A percentile compares a stretch with the other conserved stretches of the same genome.
Evolutionary conservation across 441 rosid species (phyloP).

Genomic region (Pelargonium australe): DNA sequence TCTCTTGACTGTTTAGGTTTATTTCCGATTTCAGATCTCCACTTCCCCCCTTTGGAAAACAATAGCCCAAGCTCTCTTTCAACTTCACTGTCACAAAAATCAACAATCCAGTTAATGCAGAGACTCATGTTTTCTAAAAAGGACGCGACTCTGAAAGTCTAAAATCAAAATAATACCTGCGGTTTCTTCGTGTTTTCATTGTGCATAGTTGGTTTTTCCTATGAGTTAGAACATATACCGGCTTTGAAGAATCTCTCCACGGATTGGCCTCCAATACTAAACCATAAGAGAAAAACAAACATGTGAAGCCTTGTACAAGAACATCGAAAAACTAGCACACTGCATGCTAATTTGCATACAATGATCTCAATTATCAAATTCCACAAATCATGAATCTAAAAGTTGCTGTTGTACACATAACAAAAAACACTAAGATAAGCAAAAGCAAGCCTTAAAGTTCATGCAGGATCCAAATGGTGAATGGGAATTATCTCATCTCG

Average conservation of each 20-base stretch:
- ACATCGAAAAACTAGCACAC: neutral
- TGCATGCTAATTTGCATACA: neutral
- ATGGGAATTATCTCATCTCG: no score
- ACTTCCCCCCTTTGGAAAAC: slow-evolving; percentile 30
- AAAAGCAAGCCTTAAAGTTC: no score
- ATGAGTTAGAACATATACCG: slow-evolving; percentile 78
- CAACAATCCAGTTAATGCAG: slow-evolving; percentile 17
- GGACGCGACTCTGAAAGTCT: neutral
- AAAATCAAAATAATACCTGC: slow-evolving; percentile 45
- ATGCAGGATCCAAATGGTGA: no score
- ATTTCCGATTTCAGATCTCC: slow-evolving; percentile 33
- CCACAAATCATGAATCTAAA: neutral
- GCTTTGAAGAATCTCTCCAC: slow-evolving; percentile 83
- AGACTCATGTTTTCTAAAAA: neutral
- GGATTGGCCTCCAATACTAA: slow-evolving; percentile 92
- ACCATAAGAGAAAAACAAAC: slow-evolving; percentile 6
- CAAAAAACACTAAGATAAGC: no score
- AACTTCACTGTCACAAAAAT: slow-evolving; percentile 57
- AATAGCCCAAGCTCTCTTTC: slow-evolving; percentile 81
- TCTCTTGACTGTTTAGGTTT: slow-evolving; percentile 52
- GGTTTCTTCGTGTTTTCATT: slow-evolving; percentile 86
- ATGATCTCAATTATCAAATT: neutral
- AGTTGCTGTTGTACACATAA: neutral
- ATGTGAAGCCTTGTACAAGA: neutral
- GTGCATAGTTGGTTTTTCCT: slow-evolving; percentile 80